phyloP scores from a whole-genome alignment of 2,329 filamentous ascomycete species.

The Chaetomiaceae sp. region DNA sequence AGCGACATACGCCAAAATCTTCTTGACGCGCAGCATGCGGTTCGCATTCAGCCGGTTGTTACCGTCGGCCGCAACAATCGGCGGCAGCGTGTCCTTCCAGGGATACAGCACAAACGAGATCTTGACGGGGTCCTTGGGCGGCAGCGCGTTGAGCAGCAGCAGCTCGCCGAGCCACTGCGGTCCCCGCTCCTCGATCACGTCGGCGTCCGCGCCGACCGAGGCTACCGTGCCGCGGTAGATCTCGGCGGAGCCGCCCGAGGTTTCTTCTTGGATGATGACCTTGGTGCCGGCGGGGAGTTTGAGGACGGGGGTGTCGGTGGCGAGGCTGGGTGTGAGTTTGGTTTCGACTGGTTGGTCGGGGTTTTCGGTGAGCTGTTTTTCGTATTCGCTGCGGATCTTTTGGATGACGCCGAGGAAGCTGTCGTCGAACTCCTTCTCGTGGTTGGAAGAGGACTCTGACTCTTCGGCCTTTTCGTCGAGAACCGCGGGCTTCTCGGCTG shows the following conservation, averaged over 20 bases:
- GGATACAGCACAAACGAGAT: constrained; percentile 91
- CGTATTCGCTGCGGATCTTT: constrained; percentile 68
- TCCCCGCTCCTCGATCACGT: constrained; percentile 77
- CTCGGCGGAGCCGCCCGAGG: constrained; percentile 68
- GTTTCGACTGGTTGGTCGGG: constrained; percentile 55
- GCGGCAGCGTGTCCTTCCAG: constrained; percentile 68
- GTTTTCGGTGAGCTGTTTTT: constrained; percentile 56
- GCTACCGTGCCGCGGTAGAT: constrained; percentile 87
- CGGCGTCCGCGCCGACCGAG: constrained; percentile 69
- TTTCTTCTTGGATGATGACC: constrained; percentile 67
- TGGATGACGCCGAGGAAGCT: constrained; percentile 69
- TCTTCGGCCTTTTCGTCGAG: constrained; percentile 73
- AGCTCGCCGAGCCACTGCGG: constrained; percentile 92
- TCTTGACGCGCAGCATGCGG: constrained; percentile 90
- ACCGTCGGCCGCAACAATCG: constrained; percentile 68
- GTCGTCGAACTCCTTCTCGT: constrained; percentile 71
- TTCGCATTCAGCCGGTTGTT: constrained; percentile 95
- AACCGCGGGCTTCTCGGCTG: constrained; percentile 66
- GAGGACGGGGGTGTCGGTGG: constrained; percentile 71
- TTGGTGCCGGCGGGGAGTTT: constrained; percentile 65
- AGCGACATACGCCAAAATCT: constrained; percentile 87
- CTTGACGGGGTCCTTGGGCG: constrained; percentile 88
- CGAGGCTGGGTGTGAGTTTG: constrained; percentile 62
- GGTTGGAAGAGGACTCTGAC: constrained; percentile 57
- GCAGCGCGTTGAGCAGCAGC: constrained; percentile 74